A percentile compares a stretch with the other conserved stretches of the same genome.
phyloP scores from a whole-genome alignment of 2,329 filamentous ascomycete species.

The Cyanodermella asteris region DNA sequence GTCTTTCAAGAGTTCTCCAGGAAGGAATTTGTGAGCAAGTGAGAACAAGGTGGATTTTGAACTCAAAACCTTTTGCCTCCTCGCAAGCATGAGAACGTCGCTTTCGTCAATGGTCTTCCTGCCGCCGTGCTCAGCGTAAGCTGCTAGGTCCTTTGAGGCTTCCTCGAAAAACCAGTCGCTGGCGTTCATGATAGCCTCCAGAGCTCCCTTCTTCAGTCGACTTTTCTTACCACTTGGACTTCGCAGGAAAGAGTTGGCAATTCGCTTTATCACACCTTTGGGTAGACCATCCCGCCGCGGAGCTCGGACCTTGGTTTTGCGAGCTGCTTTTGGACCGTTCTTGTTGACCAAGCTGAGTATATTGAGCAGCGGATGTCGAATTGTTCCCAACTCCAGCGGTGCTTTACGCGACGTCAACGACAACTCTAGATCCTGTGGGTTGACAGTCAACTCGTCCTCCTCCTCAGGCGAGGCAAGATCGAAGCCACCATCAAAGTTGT shows the following conservation, averaged over 20 bases:
- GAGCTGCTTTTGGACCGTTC: not conserved
- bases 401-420: not conserved
- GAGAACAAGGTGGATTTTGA: slow-evolving; percentile 57
- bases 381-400: not conserved
- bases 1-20: slow-evolving; percentile 63
- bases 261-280: slow-evolving; percentile 45
- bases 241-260: slow-evolving; percentile 43
- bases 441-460: slow-evolving; percentile 11
- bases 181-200: slow-evolving; percentile 55
- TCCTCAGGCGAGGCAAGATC: slow-evolving; percentile 16
- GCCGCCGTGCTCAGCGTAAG: slow-evolving; percentile 61
- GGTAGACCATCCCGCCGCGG: slow-evolving; percentile 54
- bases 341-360: not conserved
- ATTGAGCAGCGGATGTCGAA: not conserved
- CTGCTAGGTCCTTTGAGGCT: slow-evolving; percentile 53
- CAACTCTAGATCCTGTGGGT: not conserved
- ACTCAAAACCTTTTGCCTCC: slow-evolving; percentile 56
- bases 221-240: slow-evolving; percentile 42
- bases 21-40: slow-evolving; percentile 62
- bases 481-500: slow-evolving; percentile 17
- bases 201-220: slow-evolving; percentile 50
- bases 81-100: slow-evolving; percentile 65
- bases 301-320: slow-evolving; percentile 25
- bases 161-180: slow-evolving; percentile 90
- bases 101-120: slow-evolving; percentile 70